Percentiles rank a stretch among this genome's conserved stretches.
Conservation (phyloP, 139 green algal genomes). For the Bryopsis sp. region DNA sequence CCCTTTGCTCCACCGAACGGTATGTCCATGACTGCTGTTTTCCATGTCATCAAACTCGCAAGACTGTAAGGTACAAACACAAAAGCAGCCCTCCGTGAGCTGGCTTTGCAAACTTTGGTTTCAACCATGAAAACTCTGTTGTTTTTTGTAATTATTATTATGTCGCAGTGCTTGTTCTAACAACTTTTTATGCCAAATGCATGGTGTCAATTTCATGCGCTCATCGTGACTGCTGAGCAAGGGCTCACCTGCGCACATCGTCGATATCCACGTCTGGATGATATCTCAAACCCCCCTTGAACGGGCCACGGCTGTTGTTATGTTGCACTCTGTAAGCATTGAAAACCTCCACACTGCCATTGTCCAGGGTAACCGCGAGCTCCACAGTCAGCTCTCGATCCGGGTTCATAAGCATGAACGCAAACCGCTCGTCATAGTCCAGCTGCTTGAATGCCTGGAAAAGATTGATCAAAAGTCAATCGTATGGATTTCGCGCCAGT, state of each 20-base stretch:
- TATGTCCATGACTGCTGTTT: constrained; percentile 78
- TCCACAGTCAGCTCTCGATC: constrained; percentile 65
- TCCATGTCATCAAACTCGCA: constrained; percentile 83
- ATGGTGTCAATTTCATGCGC: neutral
- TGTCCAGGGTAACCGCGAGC: constrained; percentile 54
- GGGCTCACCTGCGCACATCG: constrained; percentile 27
- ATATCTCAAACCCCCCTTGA: constrained; percentile 74
- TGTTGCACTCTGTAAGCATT: constrained; percentile 80
- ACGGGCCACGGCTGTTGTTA: constrained; percentile 77
- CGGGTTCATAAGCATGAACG: constrained; percentile 69
- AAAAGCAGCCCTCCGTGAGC: constrained; percentile 4
- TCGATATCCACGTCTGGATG: constrained; percentile 61
- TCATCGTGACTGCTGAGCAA: too few relatives aligned
- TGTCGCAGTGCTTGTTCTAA: too few relatives aligned
- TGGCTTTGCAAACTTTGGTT: too few relatives aligned
- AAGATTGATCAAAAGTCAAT: too few relatives aligned
- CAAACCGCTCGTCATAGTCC: constrained; percentile 60
- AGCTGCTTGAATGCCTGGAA: constrained; percentile 58
- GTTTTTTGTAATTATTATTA: too few relatives aligned
- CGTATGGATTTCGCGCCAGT: neutral
- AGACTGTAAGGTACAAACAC: constrained; percentile 29
- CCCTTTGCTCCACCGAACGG: constrained; percentile 80
- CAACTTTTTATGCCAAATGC: neutral
- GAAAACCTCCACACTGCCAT: constrained; percentile 44
- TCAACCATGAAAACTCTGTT: constrained; percentile 11